Evolutionary conservation across 495 filamentous ascomycete species (phyloP).

Genomic region (Tuber brumale): DNA sequence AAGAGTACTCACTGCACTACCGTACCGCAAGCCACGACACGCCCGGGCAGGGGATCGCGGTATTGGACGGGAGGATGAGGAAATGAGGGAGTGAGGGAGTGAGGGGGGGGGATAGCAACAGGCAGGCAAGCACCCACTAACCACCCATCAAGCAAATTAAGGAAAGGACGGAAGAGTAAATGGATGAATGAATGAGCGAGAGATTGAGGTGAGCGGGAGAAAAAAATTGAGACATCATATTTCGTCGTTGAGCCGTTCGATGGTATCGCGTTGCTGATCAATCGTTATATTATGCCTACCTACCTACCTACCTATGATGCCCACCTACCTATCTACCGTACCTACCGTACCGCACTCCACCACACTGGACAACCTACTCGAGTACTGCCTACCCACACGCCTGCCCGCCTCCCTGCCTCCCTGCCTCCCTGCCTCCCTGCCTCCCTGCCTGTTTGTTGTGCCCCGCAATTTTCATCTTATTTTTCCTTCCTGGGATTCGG

Average conservation of each 20-base stretch:
- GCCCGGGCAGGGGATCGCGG: not conserved
- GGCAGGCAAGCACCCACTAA: not conserved
- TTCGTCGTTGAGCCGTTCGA: not conserved
- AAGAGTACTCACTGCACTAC: not conserved
- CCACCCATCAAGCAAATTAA: not conserved
- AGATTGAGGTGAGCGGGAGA: not conserved
- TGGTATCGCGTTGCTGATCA: not conserved
- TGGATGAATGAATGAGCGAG: not conserved
- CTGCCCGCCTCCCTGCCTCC: constrained; percentile 18
- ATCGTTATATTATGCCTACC: not conserved
- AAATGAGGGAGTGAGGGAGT: not conserved
- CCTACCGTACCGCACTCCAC: constrained; percentile 2
- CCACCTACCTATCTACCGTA: not conserved
- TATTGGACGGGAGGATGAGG: not conserved
- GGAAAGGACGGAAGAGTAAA: not conserved
- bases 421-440: constrained; percentile 24
- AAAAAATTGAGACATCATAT: constrained; percentile 13
- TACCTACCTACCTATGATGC: not conserved
- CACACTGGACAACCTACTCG: not conserved
- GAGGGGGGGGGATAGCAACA: not conserved
- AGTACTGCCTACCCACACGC: too few species aligned
- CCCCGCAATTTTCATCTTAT: not conserved
- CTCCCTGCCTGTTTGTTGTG: constrained; percentile 5
- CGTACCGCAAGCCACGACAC: not conserved
- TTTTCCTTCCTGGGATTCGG: not conserved